These are phyloP conservation scores for Ampelocalamus luodianensis DNA, from an alignment of 176 grass and related monocot genomes.

Conservation along the genomic window DNA sequence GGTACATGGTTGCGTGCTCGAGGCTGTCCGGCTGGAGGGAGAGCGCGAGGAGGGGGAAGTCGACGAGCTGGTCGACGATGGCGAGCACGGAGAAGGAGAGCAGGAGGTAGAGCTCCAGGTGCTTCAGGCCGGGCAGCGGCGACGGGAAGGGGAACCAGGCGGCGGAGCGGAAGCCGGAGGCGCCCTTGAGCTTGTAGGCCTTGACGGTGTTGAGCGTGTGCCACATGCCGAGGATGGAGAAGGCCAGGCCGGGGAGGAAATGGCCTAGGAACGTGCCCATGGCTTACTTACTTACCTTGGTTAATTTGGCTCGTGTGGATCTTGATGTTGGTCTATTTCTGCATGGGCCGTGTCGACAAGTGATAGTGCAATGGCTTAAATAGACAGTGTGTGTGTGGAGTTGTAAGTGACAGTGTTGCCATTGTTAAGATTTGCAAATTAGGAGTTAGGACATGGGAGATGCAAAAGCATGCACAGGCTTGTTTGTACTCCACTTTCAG, in stretches of 20 bases:
- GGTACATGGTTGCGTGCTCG: slow-evolving; percentile 93
- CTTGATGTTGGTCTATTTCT: neutral
- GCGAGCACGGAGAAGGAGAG: slow-evolving; percentile 67
- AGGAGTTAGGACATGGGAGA: slow-evolving; percentile 15
- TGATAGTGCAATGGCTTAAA: slow-evolving; percentile 24
- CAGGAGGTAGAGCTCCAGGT: slow-evolving; percentile 82
- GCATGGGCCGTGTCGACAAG: neutral
- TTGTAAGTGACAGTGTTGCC: neutral
- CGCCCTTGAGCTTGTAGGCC: slow-evolving; percentile 69
- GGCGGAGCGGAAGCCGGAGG: slow-evolving; percentile 65
- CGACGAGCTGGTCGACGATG: slow-evolving; percentile 63
- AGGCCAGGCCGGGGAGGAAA: slow-evolving; percentile 67
- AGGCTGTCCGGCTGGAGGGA: slow-evolving; percentile 58
- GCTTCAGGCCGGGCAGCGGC: slow-evolving; percentile 44
- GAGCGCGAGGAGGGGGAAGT: slow-evolving; percentile 60
- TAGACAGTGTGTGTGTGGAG: neutral
- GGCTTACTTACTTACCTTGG: neutral
- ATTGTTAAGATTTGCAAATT: neutral
- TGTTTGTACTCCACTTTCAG: slow-evolving; percentile 43
- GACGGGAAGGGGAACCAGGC: slow-evolving; percentile 72
- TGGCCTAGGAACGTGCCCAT: slow-evolving; percentile 86
- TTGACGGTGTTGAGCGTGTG: slow-evolving; percentile 68
- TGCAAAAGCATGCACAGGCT: slow-evolving; percentile 1
- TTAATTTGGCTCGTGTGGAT: neutral
- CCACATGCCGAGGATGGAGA: slow-evolving; percentile 82